Base-by-base conservation (phyloP, 176 grass and related monocot genomes). In the Luzula sylvatica region DNA sequence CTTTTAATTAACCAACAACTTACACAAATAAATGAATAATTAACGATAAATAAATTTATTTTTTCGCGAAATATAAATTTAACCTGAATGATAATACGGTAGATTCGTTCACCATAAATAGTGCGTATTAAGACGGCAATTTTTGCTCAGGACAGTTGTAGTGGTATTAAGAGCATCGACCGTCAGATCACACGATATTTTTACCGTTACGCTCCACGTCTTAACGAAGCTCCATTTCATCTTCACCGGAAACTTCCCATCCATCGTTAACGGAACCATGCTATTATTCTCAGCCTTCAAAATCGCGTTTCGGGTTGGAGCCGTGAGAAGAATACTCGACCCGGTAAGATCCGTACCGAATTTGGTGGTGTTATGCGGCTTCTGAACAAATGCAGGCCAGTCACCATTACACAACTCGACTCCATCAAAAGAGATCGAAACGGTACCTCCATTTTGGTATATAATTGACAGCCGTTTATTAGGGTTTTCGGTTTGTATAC, bases 341-440 rank as follows among this genome's bases (percentile, higher is more conserved):
- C 85, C 81, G 0, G 1, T 9, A 42, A 89, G 39, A 16, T 61
- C 13, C 11, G 52, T 30, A 8, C 32, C 2, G 9, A 90, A 65
- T 21, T 68, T 18, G 28, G 92, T 98, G n/a, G 57, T 65, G 72
- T 98, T 98, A 56, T 55, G 22, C 22, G 85, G 54, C n/a, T 42
- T 0, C 54, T 89, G 92, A 11, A 64, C 26, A 57, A 96, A 96
- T 30, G 67, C 59, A 0, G 92, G 92, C 85, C 92, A 96, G 13
- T 35, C 29, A 2, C 92, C 92, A 0, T 42, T 1, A 0, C 71
- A 78, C 23, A 96, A 82, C 13, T 11, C 53, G 9, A 49, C 22
- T 35, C 55, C 67, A 35, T 79, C 49, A 39, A 79, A 96, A 56
- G 53, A 42, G 49, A 84, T 54, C 0, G 58, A 1, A 2, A 96